Conservation (phyloP, 2,329 filamentous ascomycete species). For the Lasiodiplodia sp. region DNA sequence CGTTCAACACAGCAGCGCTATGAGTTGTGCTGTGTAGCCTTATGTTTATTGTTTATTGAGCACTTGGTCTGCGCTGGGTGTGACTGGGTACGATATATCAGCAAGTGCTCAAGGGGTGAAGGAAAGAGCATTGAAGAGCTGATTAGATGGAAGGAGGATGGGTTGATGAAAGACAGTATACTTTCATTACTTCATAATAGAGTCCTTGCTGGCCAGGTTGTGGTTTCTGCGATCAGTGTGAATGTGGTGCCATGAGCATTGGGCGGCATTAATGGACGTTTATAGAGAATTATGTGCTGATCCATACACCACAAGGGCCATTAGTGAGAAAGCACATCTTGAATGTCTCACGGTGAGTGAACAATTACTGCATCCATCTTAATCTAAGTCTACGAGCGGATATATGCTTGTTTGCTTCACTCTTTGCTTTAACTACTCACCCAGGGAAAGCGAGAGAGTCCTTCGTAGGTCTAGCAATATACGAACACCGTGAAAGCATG, state of each 20-base stretch:
- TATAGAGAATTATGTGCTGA: not conserved
- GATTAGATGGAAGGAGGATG: not conserved
- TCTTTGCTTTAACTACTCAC: too few species aligned
- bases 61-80: not conserved
- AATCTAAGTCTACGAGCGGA: too few species aligned
- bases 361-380: too few species aligned
- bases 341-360: too few species aligned
- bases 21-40: not conserved
- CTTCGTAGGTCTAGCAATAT: not conserved
- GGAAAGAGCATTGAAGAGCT: not conserved
- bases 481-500: not conserved
- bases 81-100: not conserved
- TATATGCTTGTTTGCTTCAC: too few species aligned
- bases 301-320: too few species aligned
- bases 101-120: not conserved
- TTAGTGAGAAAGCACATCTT: too few species aligned
- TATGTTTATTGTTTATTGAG: not conserved
- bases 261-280: not conserved
- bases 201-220: not conserved
- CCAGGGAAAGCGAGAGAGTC: too few species aligned
- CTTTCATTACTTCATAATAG: not conserved
- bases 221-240: not conserved
- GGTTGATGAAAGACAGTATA: not conserved
- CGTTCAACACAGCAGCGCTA: not conserved
- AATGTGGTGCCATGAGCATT: not conserved